Evolutionary conservation across 1,284 basidiomycete species (phyloP).

Genomic region (Papiliotrema fonsecae): DNA sequence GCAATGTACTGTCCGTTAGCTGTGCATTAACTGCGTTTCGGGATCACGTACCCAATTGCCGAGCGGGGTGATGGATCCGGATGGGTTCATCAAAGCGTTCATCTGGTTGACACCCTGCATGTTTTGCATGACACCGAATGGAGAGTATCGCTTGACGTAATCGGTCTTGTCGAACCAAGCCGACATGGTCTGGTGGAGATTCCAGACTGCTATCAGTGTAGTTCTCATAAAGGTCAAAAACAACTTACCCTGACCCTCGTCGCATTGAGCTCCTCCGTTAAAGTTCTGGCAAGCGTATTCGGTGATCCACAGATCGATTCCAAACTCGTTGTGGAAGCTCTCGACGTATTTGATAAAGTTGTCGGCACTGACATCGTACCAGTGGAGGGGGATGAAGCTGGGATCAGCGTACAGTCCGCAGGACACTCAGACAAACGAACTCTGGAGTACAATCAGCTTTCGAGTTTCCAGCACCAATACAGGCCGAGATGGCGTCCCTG

Average conservation of each 20-base stretch:
- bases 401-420: neutral
- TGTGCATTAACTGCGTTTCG: neutral
- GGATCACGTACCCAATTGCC: conserved; percentile 34
- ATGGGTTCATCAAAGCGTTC: conserved; percentile 53
- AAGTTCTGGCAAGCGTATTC: conserved; percentile 58
- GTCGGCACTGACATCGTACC: conserved; percentile 34
- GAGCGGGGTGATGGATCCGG: conserved; percentile 39
- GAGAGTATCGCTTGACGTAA: conserved; percentile 60
- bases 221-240: neutral
- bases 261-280: conserved; percentile 57
- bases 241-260: conserved; percentile 49
- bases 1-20: neutral
- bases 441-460: conserved; percentile 30
- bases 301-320: conserved; percentile 43
- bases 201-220: conserved; percentile 35
- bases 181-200: conserved; percentile 58
- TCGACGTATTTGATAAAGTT: conserved; percentile 44
- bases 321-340: conserved; percentile 38
- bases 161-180: conserved; percentile 56
- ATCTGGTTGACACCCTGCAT: conserved; percentile 63
- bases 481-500: conserved; percentile 56
- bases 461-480: conserved; percentile 31
- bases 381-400: conserved; percentile 45
- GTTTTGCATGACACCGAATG: conserved; percentile 66
- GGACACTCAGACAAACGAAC: conserved; percentile 11